Percentiles rank a stretch among this genome's conserved stretches.
These are phyloP conservation scores for Aspergillus jensenii DNA, from an alignment of 2,329 filamentous ascomycete species.

Conservation along the genomic window DNA sequence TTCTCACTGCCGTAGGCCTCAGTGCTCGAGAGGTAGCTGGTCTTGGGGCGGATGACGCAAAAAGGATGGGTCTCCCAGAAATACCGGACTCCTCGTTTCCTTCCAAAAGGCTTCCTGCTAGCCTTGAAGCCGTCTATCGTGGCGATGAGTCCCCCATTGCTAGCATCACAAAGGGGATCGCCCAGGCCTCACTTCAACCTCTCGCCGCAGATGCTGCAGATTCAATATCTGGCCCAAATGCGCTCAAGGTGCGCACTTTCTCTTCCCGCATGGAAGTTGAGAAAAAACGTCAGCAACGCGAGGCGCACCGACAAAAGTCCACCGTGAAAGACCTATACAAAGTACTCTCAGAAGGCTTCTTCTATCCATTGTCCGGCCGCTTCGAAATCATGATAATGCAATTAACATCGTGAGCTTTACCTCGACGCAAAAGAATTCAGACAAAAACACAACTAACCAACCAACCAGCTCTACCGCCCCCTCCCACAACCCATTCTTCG, in stretches of 20 bases:
- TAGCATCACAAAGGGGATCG: slow-evolving; percentile 65
- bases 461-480: slow-evolving; percentile 32
- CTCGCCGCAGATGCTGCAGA: slow-evolving; percentile 81
- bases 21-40: slow-evolving; percentile 83
- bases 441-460: slow-evolving; percentile 6
- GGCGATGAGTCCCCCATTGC: slow-evolving; percentile 59
- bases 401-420: slow-evolving; percentile 47
- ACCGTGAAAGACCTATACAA: slow-evolving; percentile 77
- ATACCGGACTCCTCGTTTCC: slow-evolving; percentile 62
- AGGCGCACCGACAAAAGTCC: slow-evolving; percentile 51
- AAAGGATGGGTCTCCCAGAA: slow-evolving; percentile 31
- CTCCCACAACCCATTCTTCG: slow-evolving; percentile 63
- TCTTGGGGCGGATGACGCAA: slow-evolving; percentile 58
- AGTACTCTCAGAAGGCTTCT: slow-evolving; percentile 74
- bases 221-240: slow-evolving; percentile 72
- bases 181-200: slow-evolving; percentile 73
- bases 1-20: slow-evolving; percentile 80
- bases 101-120: slow-evolving; percentile 73
- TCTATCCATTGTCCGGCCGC: slow-evolving; percentile 79
- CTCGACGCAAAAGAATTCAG: background rate
- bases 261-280: slow-evolving; percentile 72
- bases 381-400: slow-evolving; percentile 67
- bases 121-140: slow-evolving; percentile 71
- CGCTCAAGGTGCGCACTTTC: slow-evolving; percentile 87
- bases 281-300: slow-evolving; percentile 48